A percentile compares a stretch with the other conserved stretches of the same genome.
These are phyloP conservation scores for Dillenia turbinata DNA, from an alignment of 164 flowering plant genomes.

Conservation along the genomic window DNA sequence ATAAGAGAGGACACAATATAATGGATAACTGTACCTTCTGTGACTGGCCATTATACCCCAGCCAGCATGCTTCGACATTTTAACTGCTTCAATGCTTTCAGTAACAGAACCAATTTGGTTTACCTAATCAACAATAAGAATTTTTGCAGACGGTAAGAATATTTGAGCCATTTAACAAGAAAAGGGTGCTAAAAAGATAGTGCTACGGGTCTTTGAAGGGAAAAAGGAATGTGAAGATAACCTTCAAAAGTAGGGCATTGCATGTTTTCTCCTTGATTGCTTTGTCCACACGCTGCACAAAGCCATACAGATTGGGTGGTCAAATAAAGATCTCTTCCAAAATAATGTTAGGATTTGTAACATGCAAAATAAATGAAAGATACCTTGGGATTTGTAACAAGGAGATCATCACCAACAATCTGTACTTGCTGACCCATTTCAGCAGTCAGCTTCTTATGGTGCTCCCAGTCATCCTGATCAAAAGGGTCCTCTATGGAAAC, in stretches of 20 bases:
- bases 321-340: too few relatives aligned
- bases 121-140: constrained; percentile 13
- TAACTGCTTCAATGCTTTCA: constrained; percentile 44
- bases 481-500: constrained; percentile 41
- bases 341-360: too few relatives aligned
- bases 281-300: constrained; percentile 45
- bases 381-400: constrained; percentile 40
- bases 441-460: constrained; percentile 31
- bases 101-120: constrained; percentile 43
- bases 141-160: not conserved
- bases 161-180: not conserved
- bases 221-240: constrained; percentile 7
- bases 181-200: not conserved
- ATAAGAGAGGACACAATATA: not conserved
- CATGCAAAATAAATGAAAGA: not conserved
- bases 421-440: constrained; percentile 37
- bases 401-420: constrained; percentile 41
- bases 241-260: constrained; percentile 68
- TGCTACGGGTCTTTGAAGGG: not conserved
- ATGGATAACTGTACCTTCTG: constrained; percentile 20
- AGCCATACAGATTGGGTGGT: not conserved
- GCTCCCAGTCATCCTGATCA: constrained; percentile 45
- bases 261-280: constrained; percentile 57
- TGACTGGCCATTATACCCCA: constrained; percentile 49
- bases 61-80: constrained; percentile 38